These are phyloP conservation scores for Argentina anserina DNA, from an alignment of 306 rosid species.

Conservation along the genomic window DNA sequence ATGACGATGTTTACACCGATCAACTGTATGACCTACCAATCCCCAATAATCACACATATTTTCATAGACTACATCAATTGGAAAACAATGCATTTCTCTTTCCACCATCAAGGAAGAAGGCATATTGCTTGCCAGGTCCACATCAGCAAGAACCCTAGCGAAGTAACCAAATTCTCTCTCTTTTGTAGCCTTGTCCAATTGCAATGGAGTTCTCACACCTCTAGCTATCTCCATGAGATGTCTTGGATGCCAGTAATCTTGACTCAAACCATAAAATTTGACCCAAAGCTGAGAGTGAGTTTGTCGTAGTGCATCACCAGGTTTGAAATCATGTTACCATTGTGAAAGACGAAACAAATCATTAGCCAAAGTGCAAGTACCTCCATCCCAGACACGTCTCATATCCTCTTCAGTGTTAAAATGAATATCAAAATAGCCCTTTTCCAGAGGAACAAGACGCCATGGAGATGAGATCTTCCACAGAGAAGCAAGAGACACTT, in stretches of 20 bases:
- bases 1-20: not conserved
- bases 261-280: too few relatives aligned
- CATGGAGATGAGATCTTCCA: not conserved
- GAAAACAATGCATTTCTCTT: too few relatives aligned
- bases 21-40: not conserved
- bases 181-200: too few relatives aligned
- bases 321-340: not conserved
- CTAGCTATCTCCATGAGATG: too few relatives aligned
- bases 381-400: not conserved
- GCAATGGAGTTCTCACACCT: too few relatives aligned
- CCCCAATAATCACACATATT: not conserved
- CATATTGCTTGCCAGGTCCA: too few relatives aligned
- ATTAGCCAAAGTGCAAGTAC: not conserved
- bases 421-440: not conserved
- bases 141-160: too few relatives aligned
- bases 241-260: too few relatives aligned
- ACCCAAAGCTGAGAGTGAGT: not conserved
- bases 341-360: not conserved
- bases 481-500: not conserved
- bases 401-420: not conserved
- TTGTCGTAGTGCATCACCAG: not conserved
- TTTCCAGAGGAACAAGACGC: not conserved
- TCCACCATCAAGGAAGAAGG: too few relatives aligned
- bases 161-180: too few relatives aligned
- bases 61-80: not conserved